phyloP scores from a whole-genome alignment of 1,139 yeast species.

The Geotrichum aggregatum region DNA sequence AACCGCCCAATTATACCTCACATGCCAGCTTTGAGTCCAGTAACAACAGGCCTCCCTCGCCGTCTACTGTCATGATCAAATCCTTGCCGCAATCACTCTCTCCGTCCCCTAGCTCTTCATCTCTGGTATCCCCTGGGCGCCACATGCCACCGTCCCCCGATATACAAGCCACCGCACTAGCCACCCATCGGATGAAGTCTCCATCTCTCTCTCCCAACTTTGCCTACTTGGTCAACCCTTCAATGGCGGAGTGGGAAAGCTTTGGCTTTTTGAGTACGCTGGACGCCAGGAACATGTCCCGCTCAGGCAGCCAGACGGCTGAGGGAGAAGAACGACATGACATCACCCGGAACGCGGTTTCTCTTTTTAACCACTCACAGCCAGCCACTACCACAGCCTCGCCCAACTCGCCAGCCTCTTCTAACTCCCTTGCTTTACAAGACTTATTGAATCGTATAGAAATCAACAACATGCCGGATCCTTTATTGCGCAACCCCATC shows the following conservation, averaged over 20 bases:
- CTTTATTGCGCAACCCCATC: slow-evolving; percentile 12
- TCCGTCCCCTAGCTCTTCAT: background rate
- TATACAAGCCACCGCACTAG: background rate
- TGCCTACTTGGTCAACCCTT: slow-evolving; percentile 14
- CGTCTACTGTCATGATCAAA: background rate
- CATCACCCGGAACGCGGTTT: background rate
- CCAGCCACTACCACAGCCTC: background rate
- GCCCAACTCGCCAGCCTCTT: background rate
- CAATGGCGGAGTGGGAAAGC: slow-evolving; percentile 17
- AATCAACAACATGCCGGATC: background rate
- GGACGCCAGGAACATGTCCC: slow-evolving; percentile 3
- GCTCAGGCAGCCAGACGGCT: background rate
- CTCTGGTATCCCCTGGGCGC: background rate
- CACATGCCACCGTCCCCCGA: background rate
- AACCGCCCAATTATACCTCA: background rate
- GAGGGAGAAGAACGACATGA: background rate
- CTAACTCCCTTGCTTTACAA: background rate
- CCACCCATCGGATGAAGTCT: slow-evolving; percentile 8
- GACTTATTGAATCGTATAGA: slow-evolving; percentile 10
- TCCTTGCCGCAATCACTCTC: background rate
- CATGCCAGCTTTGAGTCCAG: background rate
- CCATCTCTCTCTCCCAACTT: slow-evolving; percentile 18
- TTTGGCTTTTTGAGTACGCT: slow-evolving; percentile 13
- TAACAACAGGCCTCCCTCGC: background rate
- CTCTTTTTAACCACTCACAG: background rate